These are phyloP conservation scores for Pythium rhizo-oryzae DNA, from an alignment of 352 stramenopile species.

Conservation along the genomic window DNA sequence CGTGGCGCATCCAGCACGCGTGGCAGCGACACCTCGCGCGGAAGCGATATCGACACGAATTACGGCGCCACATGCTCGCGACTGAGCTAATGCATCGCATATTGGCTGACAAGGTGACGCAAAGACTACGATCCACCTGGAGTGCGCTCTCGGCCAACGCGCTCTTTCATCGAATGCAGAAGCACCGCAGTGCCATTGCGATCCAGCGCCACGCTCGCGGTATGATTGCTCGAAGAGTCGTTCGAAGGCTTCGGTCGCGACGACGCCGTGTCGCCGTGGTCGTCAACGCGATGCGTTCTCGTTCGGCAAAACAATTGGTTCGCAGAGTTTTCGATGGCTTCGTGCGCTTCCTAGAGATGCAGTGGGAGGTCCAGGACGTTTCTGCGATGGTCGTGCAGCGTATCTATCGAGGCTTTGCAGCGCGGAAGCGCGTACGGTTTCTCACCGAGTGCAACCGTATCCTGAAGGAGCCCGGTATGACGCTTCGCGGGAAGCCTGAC, in stretches of 20 bases:
- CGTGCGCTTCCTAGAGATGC: slow-evolving; percentile 37
- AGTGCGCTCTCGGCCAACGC: slow-evolving; percentile 47
- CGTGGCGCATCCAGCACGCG: slow-evolving; percentile 43
- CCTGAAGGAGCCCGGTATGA: slow-evolving; percentile 34
- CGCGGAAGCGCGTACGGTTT: slow-evolving; percentile 39
- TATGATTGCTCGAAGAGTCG: slow-evolving; percentile 39
- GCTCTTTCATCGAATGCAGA: slow-evolving; percentile 49
- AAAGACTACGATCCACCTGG: slow-evolving; percentile 39
- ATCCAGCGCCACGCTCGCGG: slow-evolving; percentile 58
- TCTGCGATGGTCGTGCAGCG: slow-evolving; percentile 44
- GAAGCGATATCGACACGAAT: slow-evolving; percentile 30
- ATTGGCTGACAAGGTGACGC: slow-evolving; percentile 38
- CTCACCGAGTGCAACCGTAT: slow-evolving; percentile 45
- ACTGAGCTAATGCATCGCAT: slow-evolving; percentile 54
- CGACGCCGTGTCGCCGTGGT: slow-evolving; percentile 39
- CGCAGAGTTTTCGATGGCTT: slow-evolving; percentile 38
- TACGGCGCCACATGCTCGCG: slow-evolving; percentile 48
- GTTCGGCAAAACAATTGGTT: slow-evolving; percentile 36
- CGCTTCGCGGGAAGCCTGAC: slow-evolving; percentile 39
- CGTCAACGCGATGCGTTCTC: slow-evolving; percentile 34
- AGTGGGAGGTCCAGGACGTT: slow-evolving; percentile 25
- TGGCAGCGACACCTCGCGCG: slow-evolving; percentile 37
- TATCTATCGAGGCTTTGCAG: slow-evolving; percentile 47
- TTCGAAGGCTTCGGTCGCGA: slow-evolving; percentile 40
- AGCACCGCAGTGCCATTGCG: slow-evolving; percentile 41